Percentiles rank a stretch among this genome's conserved stretches.
phyloP scores from a whole-genome alignment of 805 yeast species.

The Clavispora carvajalis region DNA sequence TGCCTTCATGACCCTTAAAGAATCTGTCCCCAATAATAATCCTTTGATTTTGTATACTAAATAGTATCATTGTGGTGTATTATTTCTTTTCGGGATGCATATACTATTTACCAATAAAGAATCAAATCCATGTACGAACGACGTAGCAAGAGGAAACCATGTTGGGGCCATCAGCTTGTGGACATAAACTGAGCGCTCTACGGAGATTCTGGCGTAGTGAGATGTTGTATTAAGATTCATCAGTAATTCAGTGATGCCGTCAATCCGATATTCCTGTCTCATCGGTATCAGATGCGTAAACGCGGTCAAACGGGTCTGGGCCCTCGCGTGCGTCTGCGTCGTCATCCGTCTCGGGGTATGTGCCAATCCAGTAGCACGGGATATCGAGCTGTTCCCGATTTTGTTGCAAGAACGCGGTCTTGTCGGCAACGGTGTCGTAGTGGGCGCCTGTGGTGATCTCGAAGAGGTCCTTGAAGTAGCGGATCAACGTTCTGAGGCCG shows the following conservation, averaged over 20 bases:
- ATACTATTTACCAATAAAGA: constrained; percentile 19
- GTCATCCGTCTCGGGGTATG: constrained; percentile 9
- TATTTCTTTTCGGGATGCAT: constrained; percentile 19
- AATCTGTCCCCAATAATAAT: constrained; percentile 12
- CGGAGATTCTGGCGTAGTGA: background rate
- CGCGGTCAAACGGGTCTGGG: constrained; percentile 12
- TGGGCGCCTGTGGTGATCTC: constrained; percentile 39
- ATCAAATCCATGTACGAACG: constrained; percentile 7
- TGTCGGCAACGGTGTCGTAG: constrained; percentile 17
- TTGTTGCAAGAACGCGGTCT: constrained; percentile 1
- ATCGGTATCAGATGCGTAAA: constrained; percentile 7
- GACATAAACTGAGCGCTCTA: too few relatives aligned
- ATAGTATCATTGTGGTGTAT: constrained; percentile 15
- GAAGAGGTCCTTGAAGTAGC: constrained; percentile 61
- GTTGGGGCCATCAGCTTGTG: background rate
- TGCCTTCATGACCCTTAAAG: constrained; percentile 16
- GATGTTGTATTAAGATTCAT: background rate
- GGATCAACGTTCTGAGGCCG: constrained; percentile 71
- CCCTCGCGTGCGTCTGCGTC: constrained; percentile 1
- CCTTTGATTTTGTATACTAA: constrained; percentile 12
- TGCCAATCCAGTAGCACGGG: constrained; percentile 9
- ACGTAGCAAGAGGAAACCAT: background rate
- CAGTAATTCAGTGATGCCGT: too few relatives aligned
- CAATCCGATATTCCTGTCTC: constrained; percentile 14
- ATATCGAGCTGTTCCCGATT: constrained; percentile 1